Base-by-base conservation (phyloP, 164 flowering plant species). In the Litsea cubeba region DNA sequence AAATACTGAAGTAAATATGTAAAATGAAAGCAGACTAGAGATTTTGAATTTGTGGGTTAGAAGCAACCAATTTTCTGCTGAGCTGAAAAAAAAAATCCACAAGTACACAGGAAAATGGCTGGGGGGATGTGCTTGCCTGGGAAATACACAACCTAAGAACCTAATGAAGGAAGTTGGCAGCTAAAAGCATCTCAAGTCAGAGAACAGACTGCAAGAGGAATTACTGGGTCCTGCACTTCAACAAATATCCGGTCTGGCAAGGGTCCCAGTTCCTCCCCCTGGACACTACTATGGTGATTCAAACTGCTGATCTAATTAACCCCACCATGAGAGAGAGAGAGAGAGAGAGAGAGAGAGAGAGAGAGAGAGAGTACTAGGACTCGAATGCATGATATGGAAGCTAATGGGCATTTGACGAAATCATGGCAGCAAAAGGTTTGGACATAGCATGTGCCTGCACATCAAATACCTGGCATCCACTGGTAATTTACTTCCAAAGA, bases 391-490 rank as follows among this genome's bases (percentile, higher is more conserved):
- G n/a, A n/a, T n/a, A n/a, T n/a, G n/a, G n/a, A n/a, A n/a, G n/a
- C n/a, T n/a, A n/a, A n/a, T n/a, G n/a, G n/a, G 46, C 46, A 40
- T 40, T 40, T 40, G 46, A 7, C 46, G 0, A 40, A 40, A 40
- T 40, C 46, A 40, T 40, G 46, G 46, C 46, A 8, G 46, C 10
- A 35, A 35, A 35, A 35, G 46, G 46, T 35, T 58, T 40, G 46
- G 46, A 40, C 10, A 8, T 40, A 40, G 46, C 46, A 7, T 5
- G n/a, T n/a, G n/a, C 60, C n/a, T 15, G 12, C 60, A 54, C 5
- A 54, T 15, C 17, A 74, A 66, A 17, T 89, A 96, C 98, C 97
- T 91, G 54, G 91, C 94, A 69, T 88, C 90, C 46, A 87, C 71
- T 0, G 91, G 92, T 71, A 94, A 81, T 79, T 80, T 86, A 79